These are phyloP conservation scores for Thermochaetoides thermophila DNA, from an alignment of 495 filamentous ascomycete genomes.

Conservation along the genomic window DNA sequence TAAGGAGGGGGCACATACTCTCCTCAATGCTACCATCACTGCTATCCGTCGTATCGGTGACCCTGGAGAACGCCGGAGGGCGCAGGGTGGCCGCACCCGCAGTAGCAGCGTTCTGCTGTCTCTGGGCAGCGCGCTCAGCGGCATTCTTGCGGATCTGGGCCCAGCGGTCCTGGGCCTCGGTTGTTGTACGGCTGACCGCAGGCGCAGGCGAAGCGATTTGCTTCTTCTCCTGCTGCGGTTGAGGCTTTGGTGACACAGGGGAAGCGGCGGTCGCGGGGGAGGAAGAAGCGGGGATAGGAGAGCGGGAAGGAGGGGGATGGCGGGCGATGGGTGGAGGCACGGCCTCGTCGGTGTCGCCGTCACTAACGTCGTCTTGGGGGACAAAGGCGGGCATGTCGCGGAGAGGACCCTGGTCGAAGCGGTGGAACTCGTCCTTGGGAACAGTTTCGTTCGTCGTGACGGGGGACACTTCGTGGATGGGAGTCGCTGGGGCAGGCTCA, in stretches of 20 bases:
- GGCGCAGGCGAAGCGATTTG: not conserved
- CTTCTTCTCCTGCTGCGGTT: not conserved
- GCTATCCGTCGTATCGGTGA: no score
- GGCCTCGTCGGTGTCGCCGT: conserved; percentile 28
- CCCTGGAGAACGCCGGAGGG: no score
- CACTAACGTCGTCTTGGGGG: conserved; percentile 45
- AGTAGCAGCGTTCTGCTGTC: no score
- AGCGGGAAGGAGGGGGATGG: conserved; percentile 11
- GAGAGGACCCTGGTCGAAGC: conserved; percentile 84
- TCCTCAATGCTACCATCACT: conserved; percentile 93
- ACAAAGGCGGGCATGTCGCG: conserved; percentile 74
- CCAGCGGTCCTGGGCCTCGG: conserved; percentile 59
- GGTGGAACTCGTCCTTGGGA: conserved; percentile 56
- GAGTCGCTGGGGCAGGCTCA: conserved; percentile 36
- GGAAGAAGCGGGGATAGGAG: conserved; percentile 7
- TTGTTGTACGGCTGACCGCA: conserved; percentile 3
- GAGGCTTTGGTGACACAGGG: conserved; percentile 10
- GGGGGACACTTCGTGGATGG: conserved; percentile 41
- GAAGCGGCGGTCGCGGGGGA: conserved; percentile 5
- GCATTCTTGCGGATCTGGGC: conserved; percentile 92
- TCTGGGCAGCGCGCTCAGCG: conserved; percentile 52
- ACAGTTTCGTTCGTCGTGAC: conserved; percentile 50
- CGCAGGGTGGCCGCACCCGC: no score
- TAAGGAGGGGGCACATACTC: conserved; percentile 45
- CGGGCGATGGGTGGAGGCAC: conserved; percentile 30